These are phyloP conservation scores for Neospermospora avenae DNA, from an alignment of 2,329 filamentous ascomycete genomes.

Conservation along the genomic window DNA sequence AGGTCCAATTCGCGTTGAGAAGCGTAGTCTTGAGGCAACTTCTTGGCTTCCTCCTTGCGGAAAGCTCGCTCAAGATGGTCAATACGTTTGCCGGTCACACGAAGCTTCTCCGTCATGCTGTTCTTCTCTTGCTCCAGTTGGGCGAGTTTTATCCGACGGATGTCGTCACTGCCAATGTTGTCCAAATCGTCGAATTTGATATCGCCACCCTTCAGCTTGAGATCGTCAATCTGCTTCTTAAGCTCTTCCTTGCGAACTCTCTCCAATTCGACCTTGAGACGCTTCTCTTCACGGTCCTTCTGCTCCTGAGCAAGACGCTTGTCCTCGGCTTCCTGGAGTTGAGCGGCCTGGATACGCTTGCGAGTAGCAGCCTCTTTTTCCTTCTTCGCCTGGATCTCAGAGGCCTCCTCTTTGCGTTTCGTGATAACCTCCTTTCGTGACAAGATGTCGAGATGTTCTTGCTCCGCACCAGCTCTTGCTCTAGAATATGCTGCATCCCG, in stretches of 20 bases:
- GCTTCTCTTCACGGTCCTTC: constrained; percentile 82
- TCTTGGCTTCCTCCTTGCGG: constrained; percentile 92
- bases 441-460: constrained; percentile 84
- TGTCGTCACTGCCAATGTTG: constrained; percentile 81
- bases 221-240: constrained; percentile 85
- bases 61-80: constrained; percentile 97
- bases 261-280: constrained; percentile 81
- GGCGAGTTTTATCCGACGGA: constrained; percentile 91
- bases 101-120: constrained; percentile 84
- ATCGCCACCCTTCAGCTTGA: constrained; percentile 78
- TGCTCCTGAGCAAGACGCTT: constrained; percentile 89
- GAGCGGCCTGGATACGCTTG: constrained; percentile 82
- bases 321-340: constrained; percentile 85
- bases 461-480: constrained; percentile 81
- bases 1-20: constrained; percentile 75
- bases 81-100: constrained; percentile 89
- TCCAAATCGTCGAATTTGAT: constrained; percentile 77
- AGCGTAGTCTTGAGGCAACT: constrained; percentile 81
- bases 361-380: constrained; percentile 90
- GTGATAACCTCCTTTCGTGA: constrained; percentile 87
- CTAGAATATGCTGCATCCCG: constrained; percentile 77
- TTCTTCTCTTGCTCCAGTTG: constrained; percentile 98
- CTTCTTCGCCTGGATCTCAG: constrained; percentile 79
- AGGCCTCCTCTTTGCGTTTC: constrained; percentile 95
- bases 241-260: constrained; percentile 90